These are phyloP conservation scores for Coemansia sp. DNA, from an alignment of 192 early-diverging fungal species.

Conservation along the genomic window DNA sequence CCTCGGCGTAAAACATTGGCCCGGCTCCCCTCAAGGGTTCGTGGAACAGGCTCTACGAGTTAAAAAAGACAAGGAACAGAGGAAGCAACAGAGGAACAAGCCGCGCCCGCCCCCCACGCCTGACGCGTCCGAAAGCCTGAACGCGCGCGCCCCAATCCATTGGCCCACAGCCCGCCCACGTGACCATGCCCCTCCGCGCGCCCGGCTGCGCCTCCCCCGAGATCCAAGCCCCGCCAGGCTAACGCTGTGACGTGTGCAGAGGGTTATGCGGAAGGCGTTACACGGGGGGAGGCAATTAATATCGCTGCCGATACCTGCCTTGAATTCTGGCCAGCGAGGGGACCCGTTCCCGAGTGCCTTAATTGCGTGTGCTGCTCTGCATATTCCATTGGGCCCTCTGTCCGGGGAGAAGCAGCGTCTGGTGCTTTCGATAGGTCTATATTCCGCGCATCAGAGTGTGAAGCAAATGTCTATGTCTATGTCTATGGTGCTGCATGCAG, in stretches of 20 bases:
- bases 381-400: too few species aligned
- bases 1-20: slow-evolving; percentile 73
- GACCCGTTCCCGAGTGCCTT: too few species aligned
- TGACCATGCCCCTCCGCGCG: background rate
- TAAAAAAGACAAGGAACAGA: background rate
- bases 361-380: too few species aligned
- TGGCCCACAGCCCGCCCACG: background rate
- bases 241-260: too few species aligned
- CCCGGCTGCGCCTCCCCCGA: background rate
- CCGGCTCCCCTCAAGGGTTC: background rate
- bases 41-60: background rate
- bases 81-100: background rate
- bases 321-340: too few species aligned
- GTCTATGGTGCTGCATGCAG: background rate
- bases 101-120: background rate
- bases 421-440: background rate
- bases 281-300: too few species aligned
- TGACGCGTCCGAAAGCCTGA: background rate
- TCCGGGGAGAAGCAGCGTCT: too few species aligned
- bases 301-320: too few species aligned
- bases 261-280: too few species aligned
- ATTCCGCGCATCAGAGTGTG: background rate
- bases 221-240: too few species aligned
- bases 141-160: background rate
- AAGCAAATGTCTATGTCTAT: background rate